Evolutionary conservation across 2,329 filamentous ascomycete species (phyloP).

Genomic region (Chaetomiaceae sp.): DNA sequence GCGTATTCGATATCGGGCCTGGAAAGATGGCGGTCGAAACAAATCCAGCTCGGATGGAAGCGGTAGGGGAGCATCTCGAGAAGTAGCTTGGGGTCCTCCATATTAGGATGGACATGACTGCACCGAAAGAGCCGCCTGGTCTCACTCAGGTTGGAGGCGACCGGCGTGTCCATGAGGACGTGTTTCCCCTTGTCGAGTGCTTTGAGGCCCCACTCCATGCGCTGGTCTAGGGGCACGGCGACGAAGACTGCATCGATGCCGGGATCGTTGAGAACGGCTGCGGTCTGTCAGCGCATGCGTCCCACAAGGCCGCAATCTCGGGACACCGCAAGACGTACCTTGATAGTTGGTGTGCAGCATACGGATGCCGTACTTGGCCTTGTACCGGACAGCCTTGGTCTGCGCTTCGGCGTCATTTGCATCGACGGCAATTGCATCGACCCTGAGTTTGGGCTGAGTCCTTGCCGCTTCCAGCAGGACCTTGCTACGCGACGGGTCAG

Average conservation of each 20-base stretch:
- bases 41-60: constrained; percentile 44
- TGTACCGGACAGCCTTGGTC: constrained; percentile 42
- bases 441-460: constrained; percentile 46
- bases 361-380: constrained; percentile 45
- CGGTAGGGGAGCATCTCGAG: constrained; percentile 48
- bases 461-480: constrained; percentile 43
- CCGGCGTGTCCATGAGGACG: constrained; percentile 50
- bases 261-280: constrained; percentile 35
- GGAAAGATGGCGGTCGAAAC: constrained; percentile 36
- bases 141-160: constrained; percentile 40
- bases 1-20: constrained; percentile 33
- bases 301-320: no score
- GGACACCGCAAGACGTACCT: constrained; percentile 28
- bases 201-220: constrained; percentile 43
- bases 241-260: constrained; percentile 47
- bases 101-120: constrained; percentile 29
- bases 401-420: no score
- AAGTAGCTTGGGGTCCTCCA: constrained; percentile 39
- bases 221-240: constrained; percentile 38
- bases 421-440: constrained; percentile 45
- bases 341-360: constrained; percentile 45
- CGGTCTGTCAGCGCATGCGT: no score
- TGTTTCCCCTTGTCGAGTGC: constrained; percentile 46
- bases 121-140: constrained; percentile 38
- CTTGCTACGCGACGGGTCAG: constrained; percentile 20